Evolutionary conservation across 768 basidiomycete species (phyloP), one percentile per base, ranked within the genome.

Genomic region (Russula virescens): DNA sequence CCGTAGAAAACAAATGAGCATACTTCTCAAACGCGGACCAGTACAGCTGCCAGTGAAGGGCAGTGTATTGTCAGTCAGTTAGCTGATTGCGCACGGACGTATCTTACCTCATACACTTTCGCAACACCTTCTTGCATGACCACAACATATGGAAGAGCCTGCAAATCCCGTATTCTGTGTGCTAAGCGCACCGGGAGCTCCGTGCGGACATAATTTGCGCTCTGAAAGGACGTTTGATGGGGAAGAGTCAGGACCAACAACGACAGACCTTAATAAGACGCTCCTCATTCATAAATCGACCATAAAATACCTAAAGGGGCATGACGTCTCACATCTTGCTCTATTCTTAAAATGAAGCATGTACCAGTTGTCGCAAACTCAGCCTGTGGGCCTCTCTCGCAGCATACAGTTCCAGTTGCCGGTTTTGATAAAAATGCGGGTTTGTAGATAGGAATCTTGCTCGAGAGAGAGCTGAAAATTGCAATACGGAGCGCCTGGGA

Each of bases 1-100:
- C 34, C 19, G 34, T 38, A 40, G 25, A 58, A 14, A 6, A 23
- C 23, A 1, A 16, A 35, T 11, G 23, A 14, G 65, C 74, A 35
- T 70, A 92, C 90, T 86, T 88, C 69, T 94, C 89, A 68, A 94
- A 94, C 8, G 91, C 90, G 57, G 82, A 80, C 87, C 89, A 91
- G 71, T 94, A 94, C 34, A 93, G 75, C 91, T 94, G 28, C 13
- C 26, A 23, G 16, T 14, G n/a, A 50, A 26, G 23, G 64, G 51
- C 31, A 45, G 23, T 34, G 48, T 60, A 35, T 35, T 34, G 48
- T 55, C 21, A 42, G 28, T 6, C 55, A 11, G 49, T 21, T 1
- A 11, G 49, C n/a, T 1, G n/a, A 23, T 40, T 14, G 59, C 8
- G 28, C 48, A 38, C 43, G n/a, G 3, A 38, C 26, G 38, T 18